Percentiles rank a stretch among this genome's conserved stretches.
Evolutionary conservation across 148 eudicot species (phyloP).

Genomic region (Gaultheria prostrata): DNA sequence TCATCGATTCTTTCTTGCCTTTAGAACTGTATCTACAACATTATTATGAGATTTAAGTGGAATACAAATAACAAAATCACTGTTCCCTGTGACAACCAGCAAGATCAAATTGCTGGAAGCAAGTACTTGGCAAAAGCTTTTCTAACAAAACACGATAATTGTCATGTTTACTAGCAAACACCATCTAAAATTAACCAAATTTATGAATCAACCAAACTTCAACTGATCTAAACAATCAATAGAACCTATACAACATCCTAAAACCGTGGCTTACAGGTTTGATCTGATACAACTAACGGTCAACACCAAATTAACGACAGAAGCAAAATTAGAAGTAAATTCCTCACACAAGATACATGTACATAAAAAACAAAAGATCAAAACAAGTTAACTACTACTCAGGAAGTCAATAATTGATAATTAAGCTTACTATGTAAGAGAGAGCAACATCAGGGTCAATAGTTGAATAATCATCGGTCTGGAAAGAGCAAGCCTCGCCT

Average conservation of each 20-base stretch:
- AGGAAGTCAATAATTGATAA: conserved; percentile 7
- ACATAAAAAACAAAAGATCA: not conserved
- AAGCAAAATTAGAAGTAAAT: not conserved
- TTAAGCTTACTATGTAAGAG: conserved; percentile 75
- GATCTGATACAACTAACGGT: conserved; percentile 17
- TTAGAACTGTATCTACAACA: not conserved
- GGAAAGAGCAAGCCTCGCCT: conserved; percentile 73
- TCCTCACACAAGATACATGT: not conserved
- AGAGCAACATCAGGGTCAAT: conserved; percentile 96
- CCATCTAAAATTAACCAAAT: not conserved
- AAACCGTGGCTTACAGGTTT: not conserved
- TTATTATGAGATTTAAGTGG: not conserved
- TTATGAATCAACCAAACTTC: not conserved
- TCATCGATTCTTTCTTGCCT: not conserved
- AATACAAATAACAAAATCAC: not conserved
- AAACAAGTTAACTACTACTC: not conserved
- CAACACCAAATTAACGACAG: not conserved
- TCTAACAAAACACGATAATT: not conserved
- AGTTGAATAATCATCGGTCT: conserved; percentile 48
- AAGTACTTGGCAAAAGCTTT: not conserved
- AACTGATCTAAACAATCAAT: conserved; percentile 5
- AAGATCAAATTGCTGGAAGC: not conserved
- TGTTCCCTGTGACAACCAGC: not conserved
- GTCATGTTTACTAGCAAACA: not conserved
- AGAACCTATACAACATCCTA: not conserved